Base-by-base conservation (phyloP, 352 stramenopile genomes). In the Phytophthora kernoviae region DNA sequence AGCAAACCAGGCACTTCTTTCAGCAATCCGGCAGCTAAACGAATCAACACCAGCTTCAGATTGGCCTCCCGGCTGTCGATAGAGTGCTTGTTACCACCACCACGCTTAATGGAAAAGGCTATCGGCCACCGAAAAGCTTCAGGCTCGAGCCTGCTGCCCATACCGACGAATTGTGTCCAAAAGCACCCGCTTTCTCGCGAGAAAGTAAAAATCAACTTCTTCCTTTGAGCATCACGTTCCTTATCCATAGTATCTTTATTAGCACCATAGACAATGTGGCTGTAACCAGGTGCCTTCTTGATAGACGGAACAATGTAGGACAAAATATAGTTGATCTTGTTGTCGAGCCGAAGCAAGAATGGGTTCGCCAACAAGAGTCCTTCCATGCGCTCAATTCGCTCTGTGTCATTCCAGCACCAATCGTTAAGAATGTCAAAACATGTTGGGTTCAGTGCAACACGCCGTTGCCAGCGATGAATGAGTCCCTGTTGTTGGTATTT, bases 401-500 rank as follows among this genome's bases (percentile, higher is more conserved):
- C 65, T 17, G 61, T 46, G 50, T 88, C 62, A 40, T 49, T 52
- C 52, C 72, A 68, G 34, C 83, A 86, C 80, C 78, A 88, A 59
- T 91, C 82, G 61, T 92, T 92, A 2, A 92, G 33, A 58, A 90
- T 84, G 40, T 79, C 64, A 43, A 79, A 86, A 22, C 68, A 84
- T 14, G 43, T 73, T 8, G 79, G 65, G 9, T 89, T 75, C 17
- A 54, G 54, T 33, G 70, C 68, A 26, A 89, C 56, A 2, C 43
- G 39, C 4, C 65, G 68, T 45, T 86, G 73, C 80, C 78, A 90
- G 20, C 69, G 62, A 49, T 59, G 56, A 22, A 91, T 65, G 44
- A 83, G 54, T 6, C 73, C 82, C 52, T 67, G 64, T 12, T 78
- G 54, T 26, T 81, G 46, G 18, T 74, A 86, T 33, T 78, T 81